Evolutionary conservation across 148 eudicot species (phyloP), one percentile per base, ranked within the genome.

Genomic region (Spergularia marina): DNA sequence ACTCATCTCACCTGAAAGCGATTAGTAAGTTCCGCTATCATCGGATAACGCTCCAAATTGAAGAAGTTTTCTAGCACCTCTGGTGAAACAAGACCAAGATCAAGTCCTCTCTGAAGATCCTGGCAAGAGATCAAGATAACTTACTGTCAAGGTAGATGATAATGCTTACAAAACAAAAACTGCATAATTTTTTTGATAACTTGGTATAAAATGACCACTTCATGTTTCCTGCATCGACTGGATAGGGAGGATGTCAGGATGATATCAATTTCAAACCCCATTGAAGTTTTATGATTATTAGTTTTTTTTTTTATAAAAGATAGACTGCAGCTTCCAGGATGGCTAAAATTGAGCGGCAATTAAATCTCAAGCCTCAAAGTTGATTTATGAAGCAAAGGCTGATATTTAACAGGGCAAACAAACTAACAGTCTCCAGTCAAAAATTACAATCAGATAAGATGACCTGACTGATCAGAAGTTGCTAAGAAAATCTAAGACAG

Each of bases 41-140:
- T 65, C 61, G 97, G 98, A 88, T 92, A 90, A 70, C 85, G 88
- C 86, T 95, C 98, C 85, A 95, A 82, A 84, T 92, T 97, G 85
- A 95, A 95, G 77, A 95, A 95, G 78, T 95, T 95, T 78, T 95
- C 96, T 61, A 95, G 88, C 68, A 88, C 94, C 84, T 95, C 98
- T 25, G 97, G 98, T 72, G 98, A 92, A 71, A 95, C 97, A 59
- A 95, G 85, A 83, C 96, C 98, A 87, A 91, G 98, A 89, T 92
- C 97, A 66, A 95, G 91, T 76, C 97, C 97, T 76, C 89, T 87
- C 34, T 95, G 97, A 74, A 95, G 82, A 78, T 95, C 98, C 98
- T 95, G 85, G 76, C 67, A 84, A 61, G 52, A 49, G 17, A 51
- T 25, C 68, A 78, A 47, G 56, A 60, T 14, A 54, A 66, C 57